Percentiles rank a stretch among this genome's conserved stretches.
These are phyloP conservation scores for Syncephalis plumigaleata DNA, from an alignment of 371 early-diverging fungal species.

Conservation along the genomic window DNA sequence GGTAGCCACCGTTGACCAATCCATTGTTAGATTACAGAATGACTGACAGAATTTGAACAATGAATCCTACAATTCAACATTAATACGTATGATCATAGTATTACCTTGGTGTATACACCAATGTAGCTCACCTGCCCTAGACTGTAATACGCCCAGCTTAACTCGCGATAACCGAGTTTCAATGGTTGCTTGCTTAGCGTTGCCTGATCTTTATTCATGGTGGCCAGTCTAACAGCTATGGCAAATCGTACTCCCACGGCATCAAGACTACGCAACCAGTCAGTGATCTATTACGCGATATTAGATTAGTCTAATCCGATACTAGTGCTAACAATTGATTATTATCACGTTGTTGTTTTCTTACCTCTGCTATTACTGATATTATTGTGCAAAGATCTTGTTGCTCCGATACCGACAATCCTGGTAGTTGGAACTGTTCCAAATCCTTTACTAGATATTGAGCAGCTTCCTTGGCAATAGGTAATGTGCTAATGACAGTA, in stretches of 20 bases:
- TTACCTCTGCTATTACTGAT: too few species aligned
- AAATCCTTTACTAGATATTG: too few species aligned
- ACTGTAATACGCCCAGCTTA: conserved; percentile 75
- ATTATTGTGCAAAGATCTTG: too few species aligned
- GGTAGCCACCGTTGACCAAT: neutral
- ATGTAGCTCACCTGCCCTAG: conserved; percentile 51
- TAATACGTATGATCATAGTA: neutral
- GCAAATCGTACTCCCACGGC: conserved; percentile 76
- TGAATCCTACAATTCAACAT: neutral
- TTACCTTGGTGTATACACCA: neutral
- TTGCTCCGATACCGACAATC: too few species aligned
- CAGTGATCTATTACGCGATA: conserved; percentile 34
- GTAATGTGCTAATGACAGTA: too few species aligned
- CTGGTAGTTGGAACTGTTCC: too few species aligned
- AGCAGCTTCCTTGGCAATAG: too few species aligned
- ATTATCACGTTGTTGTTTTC: too few species aligned
- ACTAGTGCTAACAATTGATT: too few species aligned
- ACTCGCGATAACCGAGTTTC: conserved; percentile 46
- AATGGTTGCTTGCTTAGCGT: conserved; percentile 16
- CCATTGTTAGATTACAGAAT: neutral
- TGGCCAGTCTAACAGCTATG: conserved; percentile 43
- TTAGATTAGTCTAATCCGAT: too few species aligned
- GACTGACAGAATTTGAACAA: neutral
- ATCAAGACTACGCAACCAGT: conserved; percentile 57
- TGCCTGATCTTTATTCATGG: conserved; percentile 28